Base-by-base conservation (phyloP, 1,284 basidiomycete species). In the Irpex rosettiformis region DNA sequence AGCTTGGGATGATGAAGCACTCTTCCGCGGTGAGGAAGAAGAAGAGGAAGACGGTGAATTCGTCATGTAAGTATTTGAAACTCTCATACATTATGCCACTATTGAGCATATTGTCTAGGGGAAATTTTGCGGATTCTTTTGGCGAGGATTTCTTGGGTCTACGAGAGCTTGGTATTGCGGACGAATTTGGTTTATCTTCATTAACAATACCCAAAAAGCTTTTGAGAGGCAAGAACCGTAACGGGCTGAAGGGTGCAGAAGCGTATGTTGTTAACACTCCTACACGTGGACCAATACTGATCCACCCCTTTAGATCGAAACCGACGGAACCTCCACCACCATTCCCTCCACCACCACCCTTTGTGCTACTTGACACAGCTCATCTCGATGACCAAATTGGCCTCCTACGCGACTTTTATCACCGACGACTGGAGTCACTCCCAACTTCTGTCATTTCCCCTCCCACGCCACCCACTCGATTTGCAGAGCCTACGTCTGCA, bases 141-240 rank as follows among this genome's bases (percentile, higher is more conserved):
- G 95, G 94, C 37, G 95, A 97, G 66, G 96, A 98, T 73, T 97
- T 95, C 74, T 84, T 98, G 30, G 96, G 95, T 18, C 79, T 98
- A 28, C 83, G 85, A 56, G 94, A 93, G 69, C 75, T 96, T 45
- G 96, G 96, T 21, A 92, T 98, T 58, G 94, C 94, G 54, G 81
- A 83, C 48, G 96, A 98, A 70, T 80, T 93, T 57, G 93, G 93
- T n/a, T 74, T 96, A 62, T 81, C 86, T 1, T 89, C 81, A 61
- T 79, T 97, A 54, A 83, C 81, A 10, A 83, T 97, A 18, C 96
- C 96, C 4, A 88, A 87, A 68, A 83, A 82, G 58, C 72, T 98
- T 30, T 83, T 95, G 69, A 89, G 86, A 66, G 86, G 90, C 37
- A 87, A 89, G 71, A 80, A 79, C 58, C 72, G 69, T 62, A 78